A percentile compares a stretch with the other conserved stretches of the same genome.
Conservation (phyloP, 2,329 filamentous ascomycete species). For the Ophiocordyceps sinensis region DNA sequence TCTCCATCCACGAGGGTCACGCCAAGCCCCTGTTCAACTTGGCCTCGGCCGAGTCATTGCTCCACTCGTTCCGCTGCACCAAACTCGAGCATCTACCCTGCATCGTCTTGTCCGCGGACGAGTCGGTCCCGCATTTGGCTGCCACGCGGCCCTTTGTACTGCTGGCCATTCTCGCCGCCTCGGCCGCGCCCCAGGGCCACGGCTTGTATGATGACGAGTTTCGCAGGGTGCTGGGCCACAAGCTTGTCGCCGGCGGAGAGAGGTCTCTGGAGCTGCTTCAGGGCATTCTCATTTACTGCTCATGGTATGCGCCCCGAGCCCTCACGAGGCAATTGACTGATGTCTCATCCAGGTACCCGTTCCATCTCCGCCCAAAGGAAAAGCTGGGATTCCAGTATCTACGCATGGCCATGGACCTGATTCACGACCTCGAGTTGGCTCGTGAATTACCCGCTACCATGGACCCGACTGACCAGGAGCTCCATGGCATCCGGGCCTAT, state of each 20-base stretch:
- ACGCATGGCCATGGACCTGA: constrained; percentile 35
- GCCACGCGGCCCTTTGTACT: constrained; percentile 35
- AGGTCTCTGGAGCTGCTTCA: constrained; percentile 41
- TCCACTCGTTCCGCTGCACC: constrained; percentile 23
- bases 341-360: constrained; percentile 31
- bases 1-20: constrained; percentile 23
- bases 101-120: constrained; percentile 23
- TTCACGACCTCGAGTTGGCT: constrained; percentile 34
- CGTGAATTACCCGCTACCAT: constrained; percentile 13
- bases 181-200: constrained; percentile 36
- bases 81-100: constrained; percentile 31
- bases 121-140: constrained; percentile 28
- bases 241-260: constrained; percentile 42
- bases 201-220: constrained; percentile 43
- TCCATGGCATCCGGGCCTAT: constrained; percentile 31
- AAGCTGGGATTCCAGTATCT: constrained; percentile 35
- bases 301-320: constrained; percentile 28
- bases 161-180: constrained; percentile 36
- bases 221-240: constrained; percentile 38
- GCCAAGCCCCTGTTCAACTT: constrained; percentile 40
- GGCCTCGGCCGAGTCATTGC: constrained; percentile 32
- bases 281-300: constrained; percentile 40
- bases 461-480: constrained; percentile 10
- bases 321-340: neutral
- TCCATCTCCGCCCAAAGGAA: constrained; percentile 36